These are phyloP conservation scores for Fusarium chlamydosporum DNA, from an alignment of 2,329 filamentous ascomycete genomes.

Conservation along the genomic window DNA sequence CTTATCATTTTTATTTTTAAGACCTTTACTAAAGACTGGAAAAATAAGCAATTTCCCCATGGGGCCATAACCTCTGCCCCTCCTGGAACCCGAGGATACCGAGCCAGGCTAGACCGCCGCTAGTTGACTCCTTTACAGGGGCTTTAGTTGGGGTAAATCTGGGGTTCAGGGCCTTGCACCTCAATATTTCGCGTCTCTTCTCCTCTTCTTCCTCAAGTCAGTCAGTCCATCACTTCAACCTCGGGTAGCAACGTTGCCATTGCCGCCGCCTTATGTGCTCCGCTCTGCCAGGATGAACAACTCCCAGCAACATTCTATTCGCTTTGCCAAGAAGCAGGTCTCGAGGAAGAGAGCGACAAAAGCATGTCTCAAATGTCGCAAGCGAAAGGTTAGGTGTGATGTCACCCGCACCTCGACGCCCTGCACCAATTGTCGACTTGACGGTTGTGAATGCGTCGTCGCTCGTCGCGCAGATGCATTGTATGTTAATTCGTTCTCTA, in stretches of 20 bases:
- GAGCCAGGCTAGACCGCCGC: conserved; percentile 12
- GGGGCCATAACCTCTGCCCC: neutral
- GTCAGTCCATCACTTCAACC: conserved; percentile 21
- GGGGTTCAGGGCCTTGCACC: conserved; percentile 21
- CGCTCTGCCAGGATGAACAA: conserved; percentile 36
- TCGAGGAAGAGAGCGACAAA: conserved; percentile 43
- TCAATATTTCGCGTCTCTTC: conserved; percentile 12
- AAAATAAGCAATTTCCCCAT: neutral
- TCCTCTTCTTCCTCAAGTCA: conserved; percentile 8
- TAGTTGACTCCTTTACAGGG: conserved; percentile 18
- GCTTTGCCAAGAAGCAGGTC: conserved; percentile 43
- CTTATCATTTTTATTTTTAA: too few relatives aligned
- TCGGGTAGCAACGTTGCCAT: conserved; percentile 22
- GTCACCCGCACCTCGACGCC: conserved; percentile 41
- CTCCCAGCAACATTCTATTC: conserved; percentile 30
- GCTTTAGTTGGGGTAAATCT: conserved; percentile 31
- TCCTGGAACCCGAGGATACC: conserved; percentile 20
- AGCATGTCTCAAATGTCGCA: conserved; percentile 45
- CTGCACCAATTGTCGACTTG: conserved; percentile 45
- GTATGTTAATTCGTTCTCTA: too few relatives aligned
- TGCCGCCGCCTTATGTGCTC: conserved; percentile 3
- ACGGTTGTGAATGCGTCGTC: conserved; percentile 38
- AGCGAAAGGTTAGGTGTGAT: conserved; percentile 45
- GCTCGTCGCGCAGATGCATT: conserved; percentile 28
- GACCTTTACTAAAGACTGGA: neutral